A percentile compares a stretch with the other conserved stretches of the same genome.
Conservation (phyloP, 208 protist species). For the Acanthamoeba lenticulata region DNA sequence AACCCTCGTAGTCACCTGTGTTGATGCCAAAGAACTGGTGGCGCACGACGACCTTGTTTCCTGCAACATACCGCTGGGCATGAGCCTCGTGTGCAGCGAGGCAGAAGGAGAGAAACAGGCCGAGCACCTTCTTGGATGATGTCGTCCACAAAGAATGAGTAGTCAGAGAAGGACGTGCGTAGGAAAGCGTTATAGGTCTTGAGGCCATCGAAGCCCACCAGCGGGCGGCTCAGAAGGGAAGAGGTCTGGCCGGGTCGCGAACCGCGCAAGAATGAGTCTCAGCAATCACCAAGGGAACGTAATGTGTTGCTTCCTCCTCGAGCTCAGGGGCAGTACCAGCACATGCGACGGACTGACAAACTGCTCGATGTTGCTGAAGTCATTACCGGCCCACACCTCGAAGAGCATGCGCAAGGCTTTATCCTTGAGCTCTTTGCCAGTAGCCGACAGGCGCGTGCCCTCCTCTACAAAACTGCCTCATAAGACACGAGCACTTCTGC, state of each 20-base stretch:
- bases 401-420: constrained; percentile 54
- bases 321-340: not conserved
- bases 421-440: constrained; percentile 46
- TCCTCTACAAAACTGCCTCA: not conserved
- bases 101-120: not conserved
- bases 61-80: not conserved
- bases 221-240: not conserved
- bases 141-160: constrained; percentile 28
- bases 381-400: constrained; percentile 59
- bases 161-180: constrained; percentile 16
- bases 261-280: not conserved
- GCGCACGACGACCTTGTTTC: constrained; percentile 31
- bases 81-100: not conserved
- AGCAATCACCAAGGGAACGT: not conserved
- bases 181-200: not conserved
- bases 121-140: constrained; percentile 44
- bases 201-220: constrained; percentile 12
- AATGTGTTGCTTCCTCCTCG: too few relatives aligned
- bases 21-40: constrained; percentile 60
- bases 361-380: not conserved
- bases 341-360: constrained; percentile 37
- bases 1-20: constrained; percentile 39
- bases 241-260: not conserved
- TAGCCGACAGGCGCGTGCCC: not conserved
- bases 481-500: not conserved